Percentiles rank a stretch among this genome's conserved stretches.
phyloP scores from a whole-genome alignment of 495 filamentous ascomycete genomes.

The Mytilinidion resinicola region DNA sequence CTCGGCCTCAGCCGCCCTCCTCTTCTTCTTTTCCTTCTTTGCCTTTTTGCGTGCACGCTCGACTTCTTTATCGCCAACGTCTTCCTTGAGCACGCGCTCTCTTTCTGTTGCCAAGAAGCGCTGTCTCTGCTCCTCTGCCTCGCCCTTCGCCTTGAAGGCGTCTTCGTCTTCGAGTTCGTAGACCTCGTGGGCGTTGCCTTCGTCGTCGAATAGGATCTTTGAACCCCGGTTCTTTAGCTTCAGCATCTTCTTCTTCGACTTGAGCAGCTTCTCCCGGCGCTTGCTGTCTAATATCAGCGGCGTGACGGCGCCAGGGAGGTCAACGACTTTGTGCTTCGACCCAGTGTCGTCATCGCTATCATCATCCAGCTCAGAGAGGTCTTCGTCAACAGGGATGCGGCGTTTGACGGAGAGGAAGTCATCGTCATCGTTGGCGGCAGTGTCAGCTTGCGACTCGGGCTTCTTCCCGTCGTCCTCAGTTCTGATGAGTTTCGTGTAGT shows the following conservation, averaged over 20 bases:
- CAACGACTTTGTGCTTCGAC: constrained; percentile 37
- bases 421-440: constrained; percentile 56
- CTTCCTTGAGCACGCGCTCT: constrained; percentile 64
- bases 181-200: constrained; percentile 72
- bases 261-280: constrained; percentile 84
- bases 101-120: constrained; percentile 70
- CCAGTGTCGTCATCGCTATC: constrained; percentile 36
- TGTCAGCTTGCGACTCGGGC: constrained; percentile 28
- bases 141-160: constrained; percentile 65
- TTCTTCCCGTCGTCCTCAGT: constrained; percentile 48
- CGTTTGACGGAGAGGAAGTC: constrained; percentile 90
- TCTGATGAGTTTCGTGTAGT: constrained; percentile 75
- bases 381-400: constrained; percentile 51
- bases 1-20: constrained; percentile 38
- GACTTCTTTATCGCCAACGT: constrained; percentile 73
- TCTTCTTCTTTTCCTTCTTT: constrained; percentile 80
- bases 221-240: constrained; percentile 80
- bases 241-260: constrained; percentile 86
- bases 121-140: constrained; percentile 64
- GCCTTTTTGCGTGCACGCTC: constrained; percentile 74
- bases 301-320: constrained; percentile 45
- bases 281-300: constrained; percentile 83
- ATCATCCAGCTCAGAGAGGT: constrained; percentile 11
- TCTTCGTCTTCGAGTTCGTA: constrained; percentile 85
- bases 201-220: constrained; percentile 87